Base-by-base conservation (phyloP, 2,329 filamentous ascomycete genomes). In the Colletotrichum noveboracense region DNA sequence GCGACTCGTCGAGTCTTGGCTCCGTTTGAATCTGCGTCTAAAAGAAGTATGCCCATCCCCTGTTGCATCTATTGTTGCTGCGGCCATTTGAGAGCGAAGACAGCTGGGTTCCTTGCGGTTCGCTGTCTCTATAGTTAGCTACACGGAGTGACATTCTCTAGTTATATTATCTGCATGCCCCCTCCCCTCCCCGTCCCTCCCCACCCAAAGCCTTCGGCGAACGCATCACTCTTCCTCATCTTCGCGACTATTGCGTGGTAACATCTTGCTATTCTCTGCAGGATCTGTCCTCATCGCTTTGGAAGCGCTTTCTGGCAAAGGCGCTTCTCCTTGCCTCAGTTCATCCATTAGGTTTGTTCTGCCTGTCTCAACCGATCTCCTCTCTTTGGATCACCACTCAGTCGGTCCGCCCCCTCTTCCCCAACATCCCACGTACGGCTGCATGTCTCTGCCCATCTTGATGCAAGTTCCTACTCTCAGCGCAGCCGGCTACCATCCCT, bases 1-100 rank as follows among this genome's bases (percentile, higher is more conserved):
- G 28, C 34, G 67, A 74, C 60, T 71, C 66, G 30, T 71, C 28
- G 21, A 58, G 60, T 70, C 67, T 74, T 74, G 71, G 71, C 71
- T 70, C n/a, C 61, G 13, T 61, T 36, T 70, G 70, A 28, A 52
- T 72, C 34, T 71, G 48, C 67, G 58, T 65, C 71, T 60, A 65
- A 48, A 21, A 36, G 16, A 38, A 36, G 30, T 18, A 61, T 61
- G 26, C 30, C 32, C 30, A n/a, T 26, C 14, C 61, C 61, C 30
- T 38, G 61, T 21, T 38, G 30, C 61, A 36, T 32, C 32, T 38
- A 24, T 38, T 64, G 21, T 64, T 26, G 61, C n/a, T 66, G 62
- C 26, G 14, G 21, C 24, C 28, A 26, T 30, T 48, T 24, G 24
- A 52, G 24, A 28, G 30, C 16, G 32, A n/a, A 66, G 58, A 34